Conservation (phyloP, 352 stramenopile species). For the Phytophthora pseudosyringae region DNA sequence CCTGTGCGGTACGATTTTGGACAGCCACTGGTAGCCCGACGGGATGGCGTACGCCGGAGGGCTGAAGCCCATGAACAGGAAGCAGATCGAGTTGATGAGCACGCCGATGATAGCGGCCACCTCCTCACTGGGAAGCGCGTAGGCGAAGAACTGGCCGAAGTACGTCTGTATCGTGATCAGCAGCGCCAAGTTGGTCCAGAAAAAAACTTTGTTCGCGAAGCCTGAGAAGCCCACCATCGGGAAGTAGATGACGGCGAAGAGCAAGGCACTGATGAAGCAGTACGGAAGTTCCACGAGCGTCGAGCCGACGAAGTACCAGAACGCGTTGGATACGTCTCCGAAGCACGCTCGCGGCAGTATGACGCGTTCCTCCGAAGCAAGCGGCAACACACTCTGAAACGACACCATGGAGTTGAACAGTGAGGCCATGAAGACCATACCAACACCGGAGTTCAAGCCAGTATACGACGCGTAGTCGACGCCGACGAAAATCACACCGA, state of each 20-base stretch:
- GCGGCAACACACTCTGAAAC: constrained; percentile 63
- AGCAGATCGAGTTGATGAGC: constrained; percentile 50
- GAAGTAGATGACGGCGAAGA: constrained; percentile 81
- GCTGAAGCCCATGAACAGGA: constrained; percentile 50
- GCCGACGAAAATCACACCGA: constrained; percentile 65
- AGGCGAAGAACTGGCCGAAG: constrained; percentile 34
- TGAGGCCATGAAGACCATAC: constrained; percentile 80
- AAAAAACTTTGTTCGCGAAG: constrained; percentile 47
- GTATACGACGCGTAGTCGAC: constrained; percentile 42
- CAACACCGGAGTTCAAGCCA: constrained; percentile 46
- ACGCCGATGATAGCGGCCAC: constrained; percentile 51
- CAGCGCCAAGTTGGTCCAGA: constrained; percentile 49
- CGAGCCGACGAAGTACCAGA: constrained; percentile 62
- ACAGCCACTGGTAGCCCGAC: constrained; percentile 23
- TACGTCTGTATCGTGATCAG: constrained; percentile 54
- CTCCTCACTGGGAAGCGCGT: constrained; percentile 41
- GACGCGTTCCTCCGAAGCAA: constrained; percentile 86
- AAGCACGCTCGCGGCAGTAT: constrained; percentile 74
- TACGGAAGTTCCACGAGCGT: constrained; percentile 44
- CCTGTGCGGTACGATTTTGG: constrained; percentile 16
- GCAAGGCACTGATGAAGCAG: constrained; percentile 27
- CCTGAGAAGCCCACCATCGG: constrained; percentile 86
- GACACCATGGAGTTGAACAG: constrained; percentile 69
- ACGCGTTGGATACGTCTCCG: constrained; percentile 40
- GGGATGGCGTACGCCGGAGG: too few relatives aligned